Evolutionary conservation across 768 basidiomycete genomes (phyloP).

Genomic region (Trametes coccinea): DNA sequence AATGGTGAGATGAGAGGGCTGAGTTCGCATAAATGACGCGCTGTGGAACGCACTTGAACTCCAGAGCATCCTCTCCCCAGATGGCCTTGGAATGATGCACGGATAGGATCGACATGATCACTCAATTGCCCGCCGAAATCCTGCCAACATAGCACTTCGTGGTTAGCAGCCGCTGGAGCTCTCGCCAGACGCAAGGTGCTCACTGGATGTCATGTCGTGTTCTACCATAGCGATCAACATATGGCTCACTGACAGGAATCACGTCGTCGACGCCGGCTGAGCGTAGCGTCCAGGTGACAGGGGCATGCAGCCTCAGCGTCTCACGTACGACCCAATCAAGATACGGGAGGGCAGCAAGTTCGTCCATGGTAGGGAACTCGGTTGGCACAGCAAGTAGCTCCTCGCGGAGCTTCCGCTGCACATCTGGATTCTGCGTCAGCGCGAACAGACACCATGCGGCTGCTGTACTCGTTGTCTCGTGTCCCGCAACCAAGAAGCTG

Average conservation of each 20-base stretch:
- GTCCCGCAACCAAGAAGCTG: conserved; percentile 35
- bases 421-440: conserved; percentile 36
- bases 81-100: conserved; percentile 52
- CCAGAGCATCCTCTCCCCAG: conserved; percentile 62
- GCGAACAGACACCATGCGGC: conserved; percentile 38
- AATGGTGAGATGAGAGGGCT: background rate
- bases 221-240: conserved; percentile 20
- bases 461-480: conserved; percentile 42
- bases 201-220: conserved; percentile 25
- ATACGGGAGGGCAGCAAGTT: conserved; percentile 62
- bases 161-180: no score
- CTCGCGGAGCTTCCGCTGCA: conserved; percentile 40
- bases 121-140: conserved; percentile 31
- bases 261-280: conserved; percentile 44
- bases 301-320: conserved; percentile 54
- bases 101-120: conserved; percentile 50
- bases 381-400: conserved; percentile 46
- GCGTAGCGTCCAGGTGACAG: conserved; percentile 51
- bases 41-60: conserved; percentile 49
- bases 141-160: background rate
- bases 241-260: conserved; percentile 47
- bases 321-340: conserved; percentile 65
- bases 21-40: background rate
- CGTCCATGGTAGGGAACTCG: conserved; percentile 60
- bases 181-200: conserved; percentile 24